A percentile compares a stretch with the other conserved stretches of the same genome.
Evolutionary conservation across 2,329 filamentous ascomycete genomes (phyloP).

Genomic region (Rutstroemia sp.): DNA sequence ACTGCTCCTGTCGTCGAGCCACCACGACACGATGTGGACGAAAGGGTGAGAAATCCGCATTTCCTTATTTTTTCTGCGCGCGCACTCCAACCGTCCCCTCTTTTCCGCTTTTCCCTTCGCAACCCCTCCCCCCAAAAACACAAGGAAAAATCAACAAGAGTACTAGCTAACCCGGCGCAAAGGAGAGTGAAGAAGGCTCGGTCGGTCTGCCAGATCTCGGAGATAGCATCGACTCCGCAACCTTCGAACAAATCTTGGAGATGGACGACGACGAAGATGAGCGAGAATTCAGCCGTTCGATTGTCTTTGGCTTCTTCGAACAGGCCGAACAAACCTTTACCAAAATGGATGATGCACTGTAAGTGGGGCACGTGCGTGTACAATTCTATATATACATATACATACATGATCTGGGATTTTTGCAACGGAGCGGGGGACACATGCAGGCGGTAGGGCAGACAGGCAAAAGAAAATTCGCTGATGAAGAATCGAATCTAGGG

Average conservation of each 20-base stretch:
- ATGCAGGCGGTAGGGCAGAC: too few species aligned
- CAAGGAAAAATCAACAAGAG: background rate
- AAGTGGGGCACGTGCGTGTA: slow-evolving; percentile 37
- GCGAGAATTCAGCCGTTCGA: slow-evolving; percentile 78
- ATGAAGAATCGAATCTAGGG: slow-evolving; percentile 38
- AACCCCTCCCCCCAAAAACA: background rate
- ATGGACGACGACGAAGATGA: slow-evolving; percentile 92
- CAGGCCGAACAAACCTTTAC: slow-evolving; percentile 82
- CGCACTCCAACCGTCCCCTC: too few species aligned
- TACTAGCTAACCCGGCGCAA: slow-evolving; percentile 9
- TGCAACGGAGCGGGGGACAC: too few species aligned
- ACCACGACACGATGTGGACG: slow-evolving; percentile 8
- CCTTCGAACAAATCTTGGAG: slow-evolving; percentile 93
- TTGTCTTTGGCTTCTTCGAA: slow-evolving; percentile 88
- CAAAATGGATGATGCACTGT: slow-evolving; percentile 80
- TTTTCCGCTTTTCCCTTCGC: too few species aligned
- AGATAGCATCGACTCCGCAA: slow-evolving; percentile 68
- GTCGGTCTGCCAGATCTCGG: slow-evolving; percentile 47
- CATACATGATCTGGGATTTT: background rate
- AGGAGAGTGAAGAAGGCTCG: slow-evolving; percentile 29
- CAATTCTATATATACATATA: background rate
- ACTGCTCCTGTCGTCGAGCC: background rate
- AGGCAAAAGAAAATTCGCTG: background rate
- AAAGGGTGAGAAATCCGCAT: slow-evolving; percentile 7
- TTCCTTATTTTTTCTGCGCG: background rate